Percentiles rank a stretch among this genome's conserved stretches.
Conservation (phyloP, 805 yeast genomes). For the Wickerhamiella bombiphila region DNA sequence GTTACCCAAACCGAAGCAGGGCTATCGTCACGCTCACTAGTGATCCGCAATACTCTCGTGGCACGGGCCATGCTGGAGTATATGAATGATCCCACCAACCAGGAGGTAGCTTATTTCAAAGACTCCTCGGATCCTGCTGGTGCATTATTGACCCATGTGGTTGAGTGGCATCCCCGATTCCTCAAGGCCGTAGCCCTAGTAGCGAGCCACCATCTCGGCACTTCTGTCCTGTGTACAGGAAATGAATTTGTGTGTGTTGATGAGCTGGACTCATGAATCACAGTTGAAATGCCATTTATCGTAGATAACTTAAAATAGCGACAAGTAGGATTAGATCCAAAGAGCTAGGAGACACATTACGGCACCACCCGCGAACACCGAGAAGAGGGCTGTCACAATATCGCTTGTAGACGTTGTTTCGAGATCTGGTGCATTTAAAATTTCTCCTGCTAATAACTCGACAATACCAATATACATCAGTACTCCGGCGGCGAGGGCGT, state of each 20-base stretch:
- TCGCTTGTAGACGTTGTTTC: conserved; percentile 12
- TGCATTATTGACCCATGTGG: conserved; percentile 48
- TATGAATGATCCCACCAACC: conserved; percentile 52
- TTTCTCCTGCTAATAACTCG: conserved; percentile 69
- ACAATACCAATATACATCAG: conserved; percentile 63
- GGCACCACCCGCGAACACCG: conserved; percentile 39
- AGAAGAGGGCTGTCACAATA: conserved; percentile 15
- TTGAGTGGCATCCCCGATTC: conserved; percentile 80
- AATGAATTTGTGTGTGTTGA: neutral
- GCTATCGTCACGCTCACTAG: conserved; percentile 48
- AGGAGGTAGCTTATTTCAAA: conserved; percentile 45
- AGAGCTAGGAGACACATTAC: conserved; percentile 50
- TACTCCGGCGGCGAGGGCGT: conserved; percentile 65
- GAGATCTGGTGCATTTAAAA: conserved; percentile 31
- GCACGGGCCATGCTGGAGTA: conserved; percentile 58
- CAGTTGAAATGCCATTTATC: neutral
- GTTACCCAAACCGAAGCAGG: conserved; percentile 50
- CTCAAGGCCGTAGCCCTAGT: conserved; percentile 53
- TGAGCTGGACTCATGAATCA: neutral
- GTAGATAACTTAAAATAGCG: neutral
- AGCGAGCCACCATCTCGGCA: conserved; percentile 37
- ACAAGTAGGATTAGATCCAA: conserved; percentile 44
- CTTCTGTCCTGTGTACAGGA: conserved; percentile 1
- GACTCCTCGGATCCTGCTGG: conserved; percentile 24
- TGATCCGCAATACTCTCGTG: conserved; percentile 41